phyloP scores from a whole-genome alignment of 129 eudicot genomes.

The Artemisia tridentata region DNA sequence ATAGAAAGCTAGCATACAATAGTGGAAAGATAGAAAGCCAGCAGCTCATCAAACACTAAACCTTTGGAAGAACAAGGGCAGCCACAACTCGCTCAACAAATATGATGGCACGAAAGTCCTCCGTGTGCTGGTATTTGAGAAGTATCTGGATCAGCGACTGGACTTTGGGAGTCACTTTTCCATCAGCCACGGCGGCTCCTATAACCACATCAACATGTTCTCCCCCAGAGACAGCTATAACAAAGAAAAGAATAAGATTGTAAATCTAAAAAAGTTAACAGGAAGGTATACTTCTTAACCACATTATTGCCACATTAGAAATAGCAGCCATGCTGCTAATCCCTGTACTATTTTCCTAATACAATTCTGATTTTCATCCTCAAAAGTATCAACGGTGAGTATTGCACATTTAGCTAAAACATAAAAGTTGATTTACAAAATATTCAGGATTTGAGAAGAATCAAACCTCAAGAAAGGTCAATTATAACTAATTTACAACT shows the following conservation, averaged over 20 bases:
- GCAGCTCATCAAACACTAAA: constrained; percentile 24
- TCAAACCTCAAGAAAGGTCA: background rate
- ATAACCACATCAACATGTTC: constrained; percentile 97
- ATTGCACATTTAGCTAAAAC: no score
- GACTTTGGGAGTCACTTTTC: constrained; percentile 97
- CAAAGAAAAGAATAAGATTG: background rate
- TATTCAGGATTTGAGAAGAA: background rate
- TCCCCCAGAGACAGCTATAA: constrained; percentile 90
- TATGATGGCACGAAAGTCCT: constrained; percentile 94
- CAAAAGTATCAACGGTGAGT: no score
- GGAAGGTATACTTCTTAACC: no score
- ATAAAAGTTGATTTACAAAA: no score
- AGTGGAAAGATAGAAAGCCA: background rate
- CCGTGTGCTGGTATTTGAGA: constrained; percentile 80
- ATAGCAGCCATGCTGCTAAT: no score
- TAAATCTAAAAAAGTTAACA: background rate
- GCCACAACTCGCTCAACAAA: constrained; percentile 98
- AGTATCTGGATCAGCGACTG: constrained; percentile 93
- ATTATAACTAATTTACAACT: background rate
- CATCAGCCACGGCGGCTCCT: constrained; percentile 99
- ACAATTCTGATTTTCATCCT: no score
- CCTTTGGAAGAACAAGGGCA: constrained; percentile 99
- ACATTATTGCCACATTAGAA: no score
- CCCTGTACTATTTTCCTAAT: no score
- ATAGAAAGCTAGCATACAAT: background rate